Evolutionary conservation across 1,284 basidiomycete species (phyloP).

Genomic region (Sanghuangporus sanghuang): DNA sequence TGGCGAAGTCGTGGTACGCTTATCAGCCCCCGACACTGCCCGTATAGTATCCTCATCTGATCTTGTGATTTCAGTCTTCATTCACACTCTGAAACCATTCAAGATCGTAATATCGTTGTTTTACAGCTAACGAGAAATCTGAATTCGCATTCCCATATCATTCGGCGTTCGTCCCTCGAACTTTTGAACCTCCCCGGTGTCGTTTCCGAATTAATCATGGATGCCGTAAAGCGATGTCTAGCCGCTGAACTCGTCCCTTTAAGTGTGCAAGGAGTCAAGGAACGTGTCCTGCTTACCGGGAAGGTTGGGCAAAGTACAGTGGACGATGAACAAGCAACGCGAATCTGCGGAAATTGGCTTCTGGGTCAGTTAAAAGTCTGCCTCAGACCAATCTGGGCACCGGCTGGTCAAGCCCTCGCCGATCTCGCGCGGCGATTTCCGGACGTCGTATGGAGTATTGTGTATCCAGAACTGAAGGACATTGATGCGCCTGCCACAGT

Average conservation of each 20-base stretch:
- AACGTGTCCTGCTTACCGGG: slow-evolving; percentile 72
- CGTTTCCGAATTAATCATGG: slow-evolving; percentile 29
- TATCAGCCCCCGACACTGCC: neutral
- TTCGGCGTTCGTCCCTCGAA: slow-evolving; percentile 52
- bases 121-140: slow-evolving; percentile 34
- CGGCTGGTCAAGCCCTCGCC: slow-evolving; percentile 68
- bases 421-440: slow-evolving; percentile 54
- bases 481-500: slow-evolving; percentile 20
- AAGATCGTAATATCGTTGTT: neutral
- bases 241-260: slow-evolving; percentile 72
- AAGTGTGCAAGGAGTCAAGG: slow-evolving; percentile 75
- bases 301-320: slow-evolving; percentile 51
- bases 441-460: slow-evolving; percentile 65
- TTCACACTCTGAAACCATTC: neutral
- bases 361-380: slow-evolving; percentile 89
- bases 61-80: neutral
- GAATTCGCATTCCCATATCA: slow-evolving; percentile 49
- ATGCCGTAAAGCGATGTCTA: slow-evolving; percentile 59
- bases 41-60: neutral
- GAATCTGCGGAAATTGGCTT: slow-evolving; percentile 59
- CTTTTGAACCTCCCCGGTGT: slow-evolving; percentile 33
- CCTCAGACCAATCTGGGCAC: slow-evolving; percentile 82
- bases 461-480: slow-evolving; percentile 59
- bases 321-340: slow-evolving; percentile 48
- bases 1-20: slow-evolving; percentile 8